Evolutionary conservation across 192 early-diverging fungal species (phyloP), one percentile per base, ranked within the genome.

Genomic region (Linnemannia zychae): DNA sequence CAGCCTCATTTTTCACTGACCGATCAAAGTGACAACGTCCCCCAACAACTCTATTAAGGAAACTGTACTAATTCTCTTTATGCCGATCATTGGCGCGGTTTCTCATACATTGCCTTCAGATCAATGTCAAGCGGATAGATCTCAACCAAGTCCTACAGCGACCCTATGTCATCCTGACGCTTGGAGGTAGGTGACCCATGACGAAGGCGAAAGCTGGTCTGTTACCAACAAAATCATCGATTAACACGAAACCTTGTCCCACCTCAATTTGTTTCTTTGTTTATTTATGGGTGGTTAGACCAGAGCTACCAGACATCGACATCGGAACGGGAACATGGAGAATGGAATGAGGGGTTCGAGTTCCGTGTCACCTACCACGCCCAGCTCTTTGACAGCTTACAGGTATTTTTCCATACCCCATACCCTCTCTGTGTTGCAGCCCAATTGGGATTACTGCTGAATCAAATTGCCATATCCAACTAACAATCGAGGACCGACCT

Each of bases 261-360:
- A 63, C 47, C 49, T 38, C 31, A 22, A 34, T 31, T 52, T 52
- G 17, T n/a, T 22, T 18, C 18, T 34, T 68, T n/a, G n/a, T n/a
- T n/a, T n/a, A n/a, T 44, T 44, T 44, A 6, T 9, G 40, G 9
- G 4, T 44, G 33, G 0, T n/a, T 71, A 90, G 94, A 95, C 71
- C 92, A 93, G 81, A 84, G 86, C 22, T 92, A 88, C 78, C 93
- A 93, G 76, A 93, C 94, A 0, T 92, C 93, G 4, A 90, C 90
- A 17, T 90, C 92, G 22, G 90, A 91, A 60, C 69, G 74, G 18
- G 50, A 90, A 18, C 89, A 90, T 7, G 93, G 93, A 22, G 88
- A 89, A 67, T 94, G 94, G 94, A 93, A 93, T 80, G 94, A 94
- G 75, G 91, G 92, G 0, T 95, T 95, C 77, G 92, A 94, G 77